Percentiles rank a stretch among this genome's conserved stretches.
Evolutionary conservation across 768 basidiomycete genomes (phyloP).

Genomic region (Neoboletus subvelutipes): DNA sequence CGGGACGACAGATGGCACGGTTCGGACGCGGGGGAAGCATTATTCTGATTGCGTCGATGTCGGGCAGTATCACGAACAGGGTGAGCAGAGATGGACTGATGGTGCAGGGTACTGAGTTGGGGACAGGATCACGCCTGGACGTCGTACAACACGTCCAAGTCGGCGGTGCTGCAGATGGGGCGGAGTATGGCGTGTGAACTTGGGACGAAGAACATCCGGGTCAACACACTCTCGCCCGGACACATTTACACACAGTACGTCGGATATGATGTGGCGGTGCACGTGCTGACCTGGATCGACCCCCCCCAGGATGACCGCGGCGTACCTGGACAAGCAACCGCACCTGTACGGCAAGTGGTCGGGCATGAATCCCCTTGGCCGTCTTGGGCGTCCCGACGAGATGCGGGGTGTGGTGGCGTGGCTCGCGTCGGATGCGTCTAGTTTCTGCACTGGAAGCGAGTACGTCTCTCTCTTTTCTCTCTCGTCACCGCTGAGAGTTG

Average conservation of each 20-base stretch:
- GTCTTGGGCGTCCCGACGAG: slow-evolving; percentile 72
- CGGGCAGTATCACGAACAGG: slow-evolving; percentile 68
- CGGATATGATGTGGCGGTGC: slow-evolving; percentile 16
- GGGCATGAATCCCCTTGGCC: slow-evolving; percentile 62
- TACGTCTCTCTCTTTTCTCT: slow-evolving; percentile 36
- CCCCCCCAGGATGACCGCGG: slow-evolving; percentile 80
- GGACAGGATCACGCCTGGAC: slow-evolving; percentile 70
- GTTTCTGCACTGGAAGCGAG: slow-evolving; percentile 83
- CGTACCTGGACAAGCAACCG: slow-evolving; percentile 64
- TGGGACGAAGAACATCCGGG: slow-evolving; percentile 61
- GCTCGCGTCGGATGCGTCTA: slow-evolving; percentile 75
- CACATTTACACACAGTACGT: slow-evolving; percentile 70
- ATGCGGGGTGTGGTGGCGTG: slow-evolving; percentile 68
- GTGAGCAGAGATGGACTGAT: slow-evolving; percentile 40
- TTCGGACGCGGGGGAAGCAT: slow-evolving; percentile 51
- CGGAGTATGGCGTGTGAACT: slow-evolving; percentile 84
- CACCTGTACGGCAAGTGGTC: slow-evolving; percentile 68
- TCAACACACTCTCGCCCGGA: slow-evolving; percentile 76
- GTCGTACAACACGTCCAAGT: slow-evolving; percentile 76
- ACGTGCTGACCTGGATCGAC: background rate
- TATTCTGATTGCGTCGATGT: slow-evolving; percentile 60
- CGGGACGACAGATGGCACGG: slow-evolving; percentile 55
- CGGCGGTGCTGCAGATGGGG: slow-evolving; percentile 76
- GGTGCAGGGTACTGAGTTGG: no score
- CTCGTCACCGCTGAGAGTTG: background rate